These are phyloP conservation scores for Dorcoceras hygrometricum DNA, from an alignment of 257 asterid genomes.

Conservation along the genomic window DNA sequence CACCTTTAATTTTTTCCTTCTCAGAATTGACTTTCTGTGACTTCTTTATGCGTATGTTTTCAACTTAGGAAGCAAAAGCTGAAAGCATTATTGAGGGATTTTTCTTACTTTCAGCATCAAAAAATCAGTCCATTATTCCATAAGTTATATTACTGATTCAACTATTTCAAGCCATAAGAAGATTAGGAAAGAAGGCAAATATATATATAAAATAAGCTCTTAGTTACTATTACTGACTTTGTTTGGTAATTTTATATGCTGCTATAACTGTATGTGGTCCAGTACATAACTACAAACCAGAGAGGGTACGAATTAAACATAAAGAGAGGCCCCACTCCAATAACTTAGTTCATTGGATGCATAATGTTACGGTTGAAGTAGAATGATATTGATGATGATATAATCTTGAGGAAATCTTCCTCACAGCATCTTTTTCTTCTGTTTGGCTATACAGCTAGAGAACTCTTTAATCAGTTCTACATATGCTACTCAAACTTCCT, in stretches of 20 bases:
- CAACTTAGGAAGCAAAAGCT: no score
- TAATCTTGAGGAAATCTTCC: conserved; percentile 59
- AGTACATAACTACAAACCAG: conserved; percentile 38
- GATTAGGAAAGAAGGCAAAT: no score
- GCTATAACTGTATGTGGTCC: conserved; percentile 56
- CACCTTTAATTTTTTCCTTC: no score
- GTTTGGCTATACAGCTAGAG: conserved; percentile 70
- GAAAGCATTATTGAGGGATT: no score
- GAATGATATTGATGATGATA: conserved; percentile 65
- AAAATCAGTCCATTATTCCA: no score
- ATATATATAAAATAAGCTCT: conserved; percentile 14
- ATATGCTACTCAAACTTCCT: conserved; percentile 74
- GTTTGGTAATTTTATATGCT: conserved; percentile 30
- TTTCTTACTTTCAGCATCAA: no score
- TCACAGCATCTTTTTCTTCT: conserved; percentile 32
- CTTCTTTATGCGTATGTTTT: no score
- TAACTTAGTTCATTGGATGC: conserved; percentile 68
- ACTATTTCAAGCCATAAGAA: no score
- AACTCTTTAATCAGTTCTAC: conserved; percentile 39
- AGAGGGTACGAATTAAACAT: conserved; percentile 48
- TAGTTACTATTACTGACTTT: conserved; percentile 38
- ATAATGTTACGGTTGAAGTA: conserved; percentile 56
- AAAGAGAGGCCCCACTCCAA: conserved; percentile 56
- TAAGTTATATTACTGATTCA: no score
- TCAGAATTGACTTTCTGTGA: no score